Base-by-base conservation (phyloP, 768 basidiomycete species). In the Ramaria sp. region DNA sequence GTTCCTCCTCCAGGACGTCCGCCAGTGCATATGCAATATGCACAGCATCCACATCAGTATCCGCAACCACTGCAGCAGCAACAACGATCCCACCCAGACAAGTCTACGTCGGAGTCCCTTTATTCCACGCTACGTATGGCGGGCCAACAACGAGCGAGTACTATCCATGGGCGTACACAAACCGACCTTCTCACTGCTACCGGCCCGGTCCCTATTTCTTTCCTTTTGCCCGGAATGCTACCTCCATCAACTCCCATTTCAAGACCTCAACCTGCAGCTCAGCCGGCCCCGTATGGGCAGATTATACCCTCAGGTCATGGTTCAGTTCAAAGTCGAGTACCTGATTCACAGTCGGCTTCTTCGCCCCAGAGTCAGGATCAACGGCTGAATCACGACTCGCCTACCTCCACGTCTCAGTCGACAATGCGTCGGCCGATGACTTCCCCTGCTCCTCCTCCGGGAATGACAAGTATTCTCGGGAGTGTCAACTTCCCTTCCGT, bases 181-280 rank as follows among this genome's bases (percentile, higher is more conserved):
- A 63, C 63, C 13, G 86, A 88, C 56, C 63, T 89, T 42, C 62
- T 61, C 20, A 64, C 54, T 30, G 71, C 84, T 13, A 64, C 69
- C 27, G 78, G 79, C 0, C 85, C 86, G 1, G 81, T 88, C 0
- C 80, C 79, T 0, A 81, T 88, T 45, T 60, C 72, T 7, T 88
- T 83, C 30, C 24, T 57, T 11, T 50, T 57, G 9, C 54, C 54
- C 17, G 54, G 54, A 22, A 46, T 55, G 47, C 46, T 24, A 15
- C 55, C 55, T 12, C 34, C 54, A 22, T 45, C 45, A n/a, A 6
- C 39, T n/a, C n/a, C 38, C 7, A 24, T 12, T 20, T 24, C 51
- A 10, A 19, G 41, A 11, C 19, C 50, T 42, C 51, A 34, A 6
- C 47, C 47, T 45, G 53, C 41, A 17, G 2, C 39, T 42, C 46